Percentiles rank a stretch among this genome's conserved stretches.
Conservation (phyloP, 2,329 filamentous ascomycete species). For the Teratosphaeria pseudoeucalypti region DNA sequence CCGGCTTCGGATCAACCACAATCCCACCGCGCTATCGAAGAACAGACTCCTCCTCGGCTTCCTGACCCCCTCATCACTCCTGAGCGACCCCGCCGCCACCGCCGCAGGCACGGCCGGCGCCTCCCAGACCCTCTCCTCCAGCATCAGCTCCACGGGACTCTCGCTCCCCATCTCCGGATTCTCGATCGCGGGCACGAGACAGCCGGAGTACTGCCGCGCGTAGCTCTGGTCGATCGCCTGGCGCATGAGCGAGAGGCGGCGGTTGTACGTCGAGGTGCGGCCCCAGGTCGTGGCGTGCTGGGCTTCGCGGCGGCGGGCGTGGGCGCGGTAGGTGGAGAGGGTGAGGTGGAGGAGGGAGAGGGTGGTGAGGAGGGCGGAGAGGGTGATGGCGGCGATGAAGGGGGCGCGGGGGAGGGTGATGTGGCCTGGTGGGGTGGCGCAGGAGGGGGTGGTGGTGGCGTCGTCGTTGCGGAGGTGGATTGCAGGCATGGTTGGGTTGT, state of each 20-base stretch:
- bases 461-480: background rate
- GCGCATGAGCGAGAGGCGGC: conserved; percentile 15
- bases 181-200: conserved; percentile 12
- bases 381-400: conserved; percentile 14
- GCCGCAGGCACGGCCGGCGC: conserved; percentile 8
- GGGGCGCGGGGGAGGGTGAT: conserved; percentile 16
- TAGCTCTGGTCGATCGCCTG: conserved; percentile 19
- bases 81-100: background rate
- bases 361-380: conserved; percentile 13
- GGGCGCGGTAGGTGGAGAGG: conserved; percentile 12
- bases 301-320: conserved; percentile 6
- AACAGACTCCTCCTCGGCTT: conserved; percentile 15
- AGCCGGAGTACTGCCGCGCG: conserved; percentile 14
- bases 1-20: conserved; percentile 18
- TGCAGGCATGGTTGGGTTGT: background rate
- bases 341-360: conserved; percentile 13
- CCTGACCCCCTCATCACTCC: background rate
- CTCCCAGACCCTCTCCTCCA: conserved; percentile 14
- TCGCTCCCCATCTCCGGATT: conserved; percentile 19
- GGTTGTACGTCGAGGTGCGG: conserved; percentile 12
- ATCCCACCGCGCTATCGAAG: conserved; percentile 15
- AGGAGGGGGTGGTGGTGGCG: background rate
- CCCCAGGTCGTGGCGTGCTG: conserved; percentile 14
- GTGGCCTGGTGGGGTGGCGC: conserved; percentile 2
- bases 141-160: conserved; percentile 16